Percentiles rank a stretch among this genome's conserved stretches.
Conservation (phyloP, 2,329 filamentous ascomycete species). For the Pestalotiopsis sp. region DNA sequence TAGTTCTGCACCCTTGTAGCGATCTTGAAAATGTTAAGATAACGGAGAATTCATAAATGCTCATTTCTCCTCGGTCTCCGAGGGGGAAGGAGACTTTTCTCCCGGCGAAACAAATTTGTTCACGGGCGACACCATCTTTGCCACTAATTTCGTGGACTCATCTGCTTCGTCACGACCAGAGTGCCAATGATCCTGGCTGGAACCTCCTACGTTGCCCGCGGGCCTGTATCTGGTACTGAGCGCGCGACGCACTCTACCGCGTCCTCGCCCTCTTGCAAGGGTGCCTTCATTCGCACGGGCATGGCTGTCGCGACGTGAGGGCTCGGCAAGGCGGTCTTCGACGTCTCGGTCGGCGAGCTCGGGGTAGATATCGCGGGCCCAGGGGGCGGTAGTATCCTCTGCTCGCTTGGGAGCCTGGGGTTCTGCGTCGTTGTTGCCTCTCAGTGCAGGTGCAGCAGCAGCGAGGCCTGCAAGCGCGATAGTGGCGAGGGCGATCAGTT, state of each 20-base stretch:
- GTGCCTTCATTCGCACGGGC: not conserved
- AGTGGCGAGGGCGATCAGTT: not conserved
- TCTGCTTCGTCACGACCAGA: too few species aligned
- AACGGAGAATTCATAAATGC: too few species aligned
- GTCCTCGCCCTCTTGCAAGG: not conserved
- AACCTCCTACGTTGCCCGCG: not conserved
- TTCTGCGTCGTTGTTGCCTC: not conserved
- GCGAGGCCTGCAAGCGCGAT: not conserved
- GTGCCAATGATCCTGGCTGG: not conserved
- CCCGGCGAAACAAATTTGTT: too few species aligned
- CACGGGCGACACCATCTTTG: too few species aligned
- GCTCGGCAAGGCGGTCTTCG: not conserved
- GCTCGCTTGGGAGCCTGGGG: not conserved
- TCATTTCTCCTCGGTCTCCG: too few species aligned
- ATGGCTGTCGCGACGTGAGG: not conserved
- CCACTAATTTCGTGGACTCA: too few species aligned
- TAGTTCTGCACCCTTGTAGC: too few species aligned
- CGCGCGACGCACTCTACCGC: not conserved
- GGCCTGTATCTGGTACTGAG: not conserved
- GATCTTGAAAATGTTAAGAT: too few species aligned
- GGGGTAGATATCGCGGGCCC: not conserved
- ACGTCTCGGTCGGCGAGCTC: not conserved
- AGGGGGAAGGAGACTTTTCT: too few species aligned
- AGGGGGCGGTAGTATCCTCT: not conserved
- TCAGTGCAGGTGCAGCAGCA: not conserved